Evolutionary conservation across 306 rosid species (phyloP), one percentile per base, ranked within the genome.

Genomic region (Acacia confusa): DNA sequence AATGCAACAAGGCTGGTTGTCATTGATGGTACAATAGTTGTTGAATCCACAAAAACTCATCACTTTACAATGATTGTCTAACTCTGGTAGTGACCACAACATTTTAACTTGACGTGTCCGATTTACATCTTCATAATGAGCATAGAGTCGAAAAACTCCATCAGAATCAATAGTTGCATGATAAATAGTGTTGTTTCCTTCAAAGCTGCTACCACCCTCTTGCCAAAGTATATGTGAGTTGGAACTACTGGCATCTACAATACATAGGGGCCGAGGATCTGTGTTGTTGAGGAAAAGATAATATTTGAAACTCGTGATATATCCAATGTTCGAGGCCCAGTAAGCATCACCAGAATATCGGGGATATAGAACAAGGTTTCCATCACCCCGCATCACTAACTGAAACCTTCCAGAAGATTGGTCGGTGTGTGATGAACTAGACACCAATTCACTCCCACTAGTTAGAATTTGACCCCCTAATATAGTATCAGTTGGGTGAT

Each of bases 361-460:
- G 20, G 85, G 83, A 76, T 77, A 83, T 27, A 55, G 41, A 71
- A 72, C 82, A 20, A 86, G 86, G 24, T 76, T 38, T 66, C 85
- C 83, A 77, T 86, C 86, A 63, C 0, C 1, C 70, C 83, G 82
- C 85, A 86, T 83, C 27, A 8, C 11, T 32, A 86, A 81, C 32
- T 4, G 64, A 72, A n/a, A 83, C 0, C 69, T 34, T 76, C 89
- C 84, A 7, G 64, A 75, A 40, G 85, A 72, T 1, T 2, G n/a
- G 32, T 13, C 48, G 19, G 36, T 60, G 7, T 40, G 19, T 4
- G 89, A 83, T 12, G 65, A 72, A 66, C 43, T 73, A 6, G 87
- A 86, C 8, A 27, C 9, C 32, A 86, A 40, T 14, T 80, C 60
- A 9, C 17, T 16, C 38, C 67, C 71, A 28, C 2, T 0, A 17